Evolutionary conservation across 1,284 basidiomycete species (phyloP).

Genomic region (Ustilago shanxiensis): DNA sequence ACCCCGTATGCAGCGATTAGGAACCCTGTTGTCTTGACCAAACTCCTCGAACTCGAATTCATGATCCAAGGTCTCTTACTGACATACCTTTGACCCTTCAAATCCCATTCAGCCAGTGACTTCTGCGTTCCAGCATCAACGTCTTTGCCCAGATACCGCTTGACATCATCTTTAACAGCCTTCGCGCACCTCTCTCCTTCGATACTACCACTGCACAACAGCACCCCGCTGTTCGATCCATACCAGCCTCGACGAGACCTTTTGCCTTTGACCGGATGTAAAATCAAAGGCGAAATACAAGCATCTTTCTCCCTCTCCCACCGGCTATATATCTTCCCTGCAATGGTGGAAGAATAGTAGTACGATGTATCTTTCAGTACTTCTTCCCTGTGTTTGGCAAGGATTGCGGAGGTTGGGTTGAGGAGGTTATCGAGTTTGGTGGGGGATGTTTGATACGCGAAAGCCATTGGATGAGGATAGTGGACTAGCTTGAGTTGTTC

Average conservation of each 20-base stretch:
- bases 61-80: conserved; percentile 21
- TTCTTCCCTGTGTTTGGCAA: conserved; percentile 24
- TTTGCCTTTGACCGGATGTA: conserved; percentile 31
- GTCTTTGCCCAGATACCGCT: background rate
- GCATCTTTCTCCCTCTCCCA: conserved; percentile 14
- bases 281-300: conserved; percentile 17
- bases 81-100: conserved; percentile 11
- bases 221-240: background rate
- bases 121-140: background rate
- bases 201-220: background rate
- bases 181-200: background rate
- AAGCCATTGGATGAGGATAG: conserved; percentile 29
- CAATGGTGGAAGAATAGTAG: conserved; percentile 24
- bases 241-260: too few relatives aligned
- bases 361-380: conserved; percentile 23
- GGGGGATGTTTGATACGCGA: conserved; percentile 22
- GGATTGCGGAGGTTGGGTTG: conserved; percentile 11
- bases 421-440: conserved; percentile 14
- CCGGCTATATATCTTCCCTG: conserved; percentile 6
- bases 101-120: conserved; percentile 18
- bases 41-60: conserved; percentile 19
- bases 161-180: background rate
- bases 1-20: background rate
- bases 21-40: background rate
- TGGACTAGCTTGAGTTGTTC: conserved; percentile 25